Evolutionary conservation across 768 basidiomycete genomes (phyloP), one percentile per base, ranked within the genome.

Genomic region (Sistotremastrum suecicum): DNA sequence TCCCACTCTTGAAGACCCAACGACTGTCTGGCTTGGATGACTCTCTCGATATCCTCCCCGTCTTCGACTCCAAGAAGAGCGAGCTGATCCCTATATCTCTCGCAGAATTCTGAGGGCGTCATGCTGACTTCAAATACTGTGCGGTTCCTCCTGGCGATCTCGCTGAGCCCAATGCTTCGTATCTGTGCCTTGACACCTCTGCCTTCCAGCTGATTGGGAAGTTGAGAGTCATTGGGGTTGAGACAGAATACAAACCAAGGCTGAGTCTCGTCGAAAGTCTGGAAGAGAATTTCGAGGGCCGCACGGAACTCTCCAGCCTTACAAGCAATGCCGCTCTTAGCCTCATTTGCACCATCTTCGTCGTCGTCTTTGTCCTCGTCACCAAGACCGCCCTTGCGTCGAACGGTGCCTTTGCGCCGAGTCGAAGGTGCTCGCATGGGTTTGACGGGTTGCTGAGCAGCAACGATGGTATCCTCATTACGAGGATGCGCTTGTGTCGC

Each of bases 381-480:
- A 9, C 74, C 66, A 34, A 52, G 50, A 5, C 36, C 37, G 1
- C 4, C 12, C 54, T 63, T 58, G 12, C 82, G 74, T 54, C 76
- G 78, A 49, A 85, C 61, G 0, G 82, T 78, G 20, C 72, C 73
- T 62, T 89, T 90, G 47, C 90, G 73, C 41, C 88, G 71, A 0
- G 83, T 94, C 0, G 89, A 94, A 0, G 92, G 92, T 0, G 85
- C 78, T 6, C 92, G 79, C 80, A 95, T 88, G 0, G 94, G 94
- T 62, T 92, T 90, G 51, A 90, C 80, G 34, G 80, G 79, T 59
- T 95, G 91, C 58, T 91, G 89, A 0, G 90, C 91, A 4, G 90
- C 76, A 10, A 97, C 92, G 50, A 97, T 92, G 0, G 92, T 95
- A 43, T 94, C 91, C 55, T 97, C 90, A 54, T 92, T 83, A 50